Base-by-base conservation (phyloP, 2,329 filamentous ascomycete species). In the Colletotrichum simmondsii region DNA sequence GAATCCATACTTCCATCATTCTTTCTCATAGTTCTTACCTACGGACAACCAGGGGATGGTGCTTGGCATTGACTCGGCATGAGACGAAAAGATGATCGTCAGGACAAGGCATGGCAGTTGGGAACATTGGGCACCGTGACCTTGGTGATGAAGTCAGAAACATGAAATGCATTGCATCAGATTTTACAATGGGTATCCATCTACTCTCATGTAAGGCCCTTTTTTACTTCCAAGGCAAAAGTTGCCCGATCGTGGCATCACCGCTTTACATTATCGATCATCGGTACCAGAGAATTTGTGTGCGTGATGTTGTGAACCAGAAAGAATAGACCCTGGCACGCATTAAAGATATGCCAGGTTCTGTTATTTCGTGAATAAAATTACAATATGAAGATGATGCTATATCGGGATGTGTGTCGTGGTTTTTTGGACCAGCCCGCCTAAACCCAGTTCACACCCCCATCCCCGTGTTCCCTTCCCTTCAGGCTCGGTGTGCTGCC, bases 301-400 rank as follows among this genome's bases (percentile, higher is more conserved):
- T 42, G 37, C 16, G 37, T 42, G 28, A 35, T 6, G 46, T 5
- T 16, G 58, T 19, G 6, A 42, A 49, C 42, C 42, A n/a, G 3
- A 49, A n/a, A 42, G 37, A n/a, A 49, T 11, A 35, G 42, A 24
- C 11, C 37, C 37, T 35, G 16, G 37, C 46, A 54, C 49, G 65
- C 42, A 42, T 28, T n/a, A 8, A 49, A 52, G 30, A 58, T 14
- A 54, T 52, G 11, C 32, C 32, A 61, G 60, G 28, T 32, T 59
- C 46, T 68, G 12, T 14, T 19, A 14, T 42, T 63, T 14, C 11
- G 16, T 67, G 65, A 61, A 70, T 70, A 70, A 54, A 61, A 69
- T 72, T 69, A 72, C 70, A 65, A 72, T 72, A 72, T 56, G 70
- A 72, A 65, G 60, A 46, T 57, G 59, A 52, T 69, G 68, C 49